Percentiles rank a stretch among this genome's conserved stretches.
Conservation (phyloP, 2,329 filamentous ascomycete genomes). For the Metarhizium rileyi region DNA sequence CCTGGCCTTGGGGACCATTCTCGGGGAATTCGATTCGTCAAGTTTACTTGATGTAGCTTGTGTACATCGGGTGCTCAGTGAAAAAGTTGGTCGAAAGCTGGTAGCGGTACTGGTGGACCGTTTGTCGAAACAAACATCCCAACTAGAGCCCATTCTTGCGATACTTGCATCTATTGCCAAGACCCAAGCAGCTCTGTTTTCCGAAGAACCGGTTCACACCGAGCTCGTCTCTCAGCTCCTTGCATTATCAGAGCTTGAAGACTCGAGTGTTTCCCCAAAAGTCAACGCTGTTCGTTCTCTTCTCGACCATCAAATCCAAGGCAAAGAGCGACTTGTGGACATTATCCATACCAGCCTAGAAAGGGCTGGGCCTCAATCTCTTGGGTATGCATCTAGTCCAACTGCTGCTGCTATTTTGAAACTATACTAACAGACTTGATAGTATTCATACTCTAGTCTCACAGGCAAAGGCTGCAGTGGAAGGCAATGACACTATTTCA, state of each 20-base stretch:
- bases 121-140: slow-evolving; percentile 19
- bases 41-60: slow-evolving; percentile 40
- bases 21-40: slow-evolving; percentile 26
- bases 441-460: slow-evolving; percentile 44
- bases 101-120: slow-evolving; percentile 25
- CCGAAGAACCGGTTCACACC: slow-evolving; percentile 35
- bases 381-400: slow-evolving; percentile 32
- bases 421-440: neutral
- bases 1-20: slow-evolving; percentile 28
- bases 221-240: slow-evolving; percentile 43
- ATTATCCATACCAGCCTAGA: slow-evolving; percentile 49
- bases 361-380: slow-evolving; percentile 34
- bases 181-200: slow-evolving; percentile 33
- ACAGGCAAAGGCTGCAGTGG: slow-evolving; percentile 28
- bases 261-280: slow-evolving; percentile 28
- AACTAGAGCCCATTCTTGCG: slow-evolving; percentile 25
- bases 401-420: neutral
- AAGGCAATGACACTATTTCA: slow-evolving; percentile 15
- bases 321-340: slow-evolving; percentile 33
- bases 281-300: slow-evolving; percentile 32
- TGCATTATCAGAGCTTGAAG: slow-evolving; percentile 40
- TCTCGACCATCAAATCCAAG: slow-evolving; percentile 33
- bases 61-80: slow-evolving; percentile 29
- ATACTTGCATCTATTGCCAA: slow-evolving; percentile 39
- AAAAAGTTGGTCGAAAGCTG: slow-evolving; percentile 23